Base-by-base conservation (phyloP, 2,329 filamentous ascomycete species). In the Aspergillus intermedius region DNA sequence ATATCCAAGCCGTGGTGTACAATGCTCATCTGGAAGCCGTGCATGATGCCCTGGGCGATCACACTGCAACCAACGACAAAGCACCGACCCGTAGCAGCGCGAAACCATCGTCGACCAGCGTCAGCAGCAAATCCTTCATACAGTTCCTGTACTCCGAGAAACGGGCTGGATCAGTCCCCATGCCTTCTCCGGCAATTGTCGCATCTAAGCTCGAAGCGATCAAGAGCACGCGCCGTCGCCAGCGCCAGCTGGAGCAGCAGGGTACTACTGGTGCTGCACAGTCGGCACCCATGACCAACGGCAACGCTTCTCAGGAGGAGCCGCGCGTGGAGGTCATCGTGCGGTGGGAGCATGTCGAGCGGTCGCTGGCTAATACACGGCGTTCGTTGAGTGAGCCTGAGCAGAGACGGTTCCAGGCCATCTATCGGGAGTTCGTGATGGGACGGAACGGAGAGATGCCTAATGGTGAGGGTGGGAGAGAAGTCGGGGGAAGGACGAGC, bases 11-110 rank as follows among this genome's bases (percentile, higher is more conserved):
- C 0, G 79, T 98, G 5, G 84, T 97, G 40, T 96, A 95, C 60
- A 98, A 98, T 58, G 91, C 93, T 0, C 93, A 98, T 66, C 79
- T 98, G 5, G 91, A 97, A 72, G 93, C 93, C 23, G 96, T 98
- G 55, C 93, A 98, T 64, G 91, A 96, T 57, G 83, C 94, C 2
- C 79, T 98, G 0, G 85, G 82, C 47, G 81, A 84, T 60, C 60
- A 57, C 28, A 58, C 61, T 0, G 54, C 54, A 7, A 13, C 37
- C 17, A 48, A 50, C 15, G 75, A 82, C 25, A 74, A 79, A 51
- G 43, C 50, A 43, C 58, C 42, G 52, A 58, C 37, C 54, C 68
- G 60, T 30, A 58, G 60, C 22, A 56, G 53, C 7, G 52, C 57
- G 5, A 67, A 64, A 42, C 53, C 56, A 19, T 61, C 70, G 4